Evolutionary conservation across 345 rosid species (phyloP).

Genomic region (Pseudoturritis turrita): DNA sequence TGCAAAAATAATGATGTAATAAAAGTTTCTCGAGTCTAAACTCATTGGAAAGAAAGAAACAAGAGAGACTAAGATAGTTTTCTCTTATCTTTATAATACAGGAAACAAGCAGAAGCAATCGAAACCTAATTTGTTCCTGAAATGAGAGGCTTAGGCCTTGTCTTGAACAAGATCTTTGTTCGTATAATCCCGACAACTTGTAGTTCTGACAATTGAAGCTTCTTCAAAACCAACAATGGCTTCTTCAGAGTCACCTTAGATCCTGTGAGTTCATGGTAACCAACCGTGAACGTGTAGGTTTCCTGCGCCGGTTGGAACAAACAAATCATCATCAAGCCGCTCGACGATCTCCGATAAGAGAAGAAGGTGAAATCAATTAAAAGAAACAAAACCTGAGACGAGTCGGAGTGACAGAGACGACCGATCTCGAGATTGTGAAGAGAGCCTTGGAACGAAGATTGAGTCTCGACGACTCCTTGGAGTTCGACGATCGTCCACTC

Average conservation of each 20-base stretch:
- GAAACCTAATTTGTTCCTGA: conserved; percentile 17
- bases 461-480: conserved; percentile 76
- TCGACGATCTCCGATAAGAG: too few relatives aligned
- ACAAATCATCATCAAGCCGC: background rate
- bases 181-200: conserved; percentile 68
- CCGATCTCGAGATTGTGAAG: conserved; percentile 81
- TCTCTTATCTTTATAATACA: background rate
- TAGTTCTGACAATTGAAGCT: conserved; percentile 64
- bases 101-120: background rate
- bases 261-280: conserved; percentile 71
- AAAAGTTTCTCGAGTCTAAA: background rate
- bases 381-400: conserved; percentile 57
- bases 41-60: background rate
- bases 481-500: conserved; percentile 89
- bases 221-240: conserved; percentile 72
- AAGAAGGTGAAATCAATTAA: background rate
- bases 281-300: conserved; percentile 70
- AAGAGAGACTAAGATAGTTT: background rate
- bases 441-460: conserved; percentile 50
- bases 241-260: conserved; percentile 56
- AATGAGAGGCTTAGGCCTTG: conserved; percentile 78
- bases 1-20: conserved; percentile 1
- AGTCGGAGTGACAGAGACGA: conserved; percentile 56
- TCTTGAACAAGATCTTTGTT: conserved; percentile 74
- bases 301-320: conserved; percentile 38